Evolutionary conservation across 805 yeast species (phyloP).

Genomic region (Nakazawaea siamensis): DNA sequence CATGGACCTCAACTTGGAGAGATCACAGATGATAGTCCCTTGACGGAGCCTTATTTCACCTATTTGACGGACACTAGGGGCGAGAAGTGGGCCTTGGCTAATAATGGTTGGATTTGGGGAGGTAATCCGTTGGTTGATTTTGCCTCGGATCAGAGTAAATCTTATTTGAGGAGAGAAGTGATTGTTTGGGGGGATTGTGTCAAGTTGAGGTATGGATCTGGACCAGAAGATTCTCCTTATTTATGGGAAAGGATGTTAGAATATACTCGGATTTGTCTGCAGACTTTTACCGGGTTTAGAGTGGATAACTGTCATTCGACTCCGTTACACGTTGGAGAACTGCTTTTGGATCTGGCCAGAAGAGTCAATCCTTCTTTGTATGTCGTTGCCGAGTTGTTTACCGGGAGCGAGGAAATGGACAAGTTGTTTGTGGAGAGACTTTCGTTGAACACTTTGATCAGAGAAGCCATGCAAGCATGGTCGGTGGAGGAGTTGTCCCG

Average conservation of each 20-base stretch:
- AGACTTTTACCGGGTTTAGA: slow-evolving; percentile 76
- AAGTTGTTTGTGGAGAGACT: slow-evolving; percentile 83
- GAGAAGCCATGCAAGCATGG: slow-evolving; percentile 98
- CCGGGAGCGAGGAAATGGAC: slow-evolving; percentile 90
- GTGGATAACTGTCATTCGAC: slow-evolving; percentile 96
- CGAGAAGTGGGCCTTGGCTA: slow-evolving; percentile 66
- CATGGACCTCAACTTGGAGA: slow-evolving; percentile 80
- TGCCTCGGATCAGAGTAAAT: slow-evolving; percentile 72
- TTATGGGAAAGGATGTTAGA: slow-evolving; percentile 84
- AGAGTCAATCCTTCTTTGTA: slow-evolving; percentile 75
- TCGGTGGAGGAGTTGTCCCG: slow-evolving; percentile 79
- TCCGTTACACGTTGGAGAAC: slow-evolving; percentile 90
- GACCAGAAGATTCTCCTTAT: slow-evolving; percentile 77
- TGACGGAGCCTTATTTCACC: slow-evolving; percentile 86
- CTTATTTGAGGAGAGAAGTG: slow-evolving; percentile 85
- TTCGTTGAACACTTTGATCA: slow-evolving; percentile 79
- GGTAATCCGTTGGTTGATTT: slow-evolving; percentile 91
- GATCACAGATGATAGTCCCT: slow-evolving; percentile 46
- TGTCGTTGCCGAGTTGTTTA: slow-evolving; percentile 89
- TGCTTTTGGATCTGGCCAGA: slow-evolving; percentile 82
- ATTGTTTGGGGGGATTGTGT: slow-evolving; percentile 98
- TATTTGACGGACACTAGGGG: slow-evolving; percentile 48
- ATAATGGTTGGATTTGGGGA: slow-evolving; percentile 99
- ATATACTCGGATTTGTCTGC: slow-evolving; percentile 67
- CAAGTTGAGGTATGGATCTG: slow-evolving; percentile 75